Percentiles rank a stretch among this genome's conserved stretches.
phyloP scores from a whole-genome alignment of 495 filamentous ascomycete species.

The Lentithecium fluviatile region DNA sequence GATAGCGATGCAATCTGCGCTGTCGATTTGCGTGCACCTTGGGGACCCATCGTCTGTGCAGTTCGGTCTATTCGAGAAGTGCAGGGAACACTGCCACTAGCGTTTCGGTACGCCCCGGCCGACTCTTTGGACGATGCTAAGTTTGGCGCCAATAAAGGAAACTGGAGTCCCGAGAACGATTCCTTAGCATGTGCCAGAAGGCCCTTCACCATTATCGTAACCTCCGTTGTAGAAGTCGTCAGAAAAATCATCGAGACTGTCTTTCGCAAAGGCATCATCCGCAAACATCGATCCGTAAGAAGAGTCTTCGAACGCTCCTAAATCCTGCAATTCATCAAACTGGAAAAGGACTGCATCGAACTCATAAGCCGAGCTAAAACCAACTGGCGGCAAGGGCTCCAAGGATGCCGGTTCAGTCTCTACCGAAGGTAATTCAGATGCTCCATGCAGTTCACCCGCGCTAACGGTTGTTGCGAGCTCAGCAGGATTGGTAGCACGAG shows the following conservation, averaged over 20 bases:
- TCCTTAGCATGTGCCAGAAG: not conserved
- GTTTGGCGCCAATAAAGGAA: too few species aligned
- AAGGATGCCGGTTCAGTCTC: not conserved
- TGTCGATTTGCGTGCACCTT: too few species aligned
- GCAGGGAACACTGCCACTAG: too few species aligned
- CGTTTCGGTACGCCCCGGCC: too few species aligned
- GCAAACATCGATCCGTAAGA: conserved; percentile 8
- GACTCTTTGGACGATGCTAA: too few species aligned
- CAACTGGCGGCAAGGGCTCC: not conserved
- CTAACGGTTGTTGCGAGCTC: too few species aligned
- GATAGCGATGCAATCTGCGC: too few species aligned
- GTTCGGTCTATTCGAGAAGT: too few species aligned
- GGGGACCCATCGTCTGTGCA: too few species aligned
- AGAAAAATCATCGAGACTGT: not conserved
- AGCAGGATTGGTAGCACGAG: too few species aligned
- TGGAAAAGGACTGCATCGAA: conserved; percentile 14
- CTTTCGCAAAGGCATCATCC: not conserved
- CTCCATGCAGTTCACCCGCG: too few species aligned
- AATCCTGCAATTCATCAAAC: not conserved
- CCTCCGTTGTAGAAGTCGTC: not conserved
- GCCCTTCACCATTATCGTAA: conserved; percentile 10
- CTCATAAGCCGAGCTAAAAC: not conserved
- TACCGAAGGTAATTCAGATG: not conserved
- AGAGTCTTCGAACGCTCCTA: conserved; percentile 2
- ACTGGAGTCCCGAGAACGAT: too few species aligned